A percentile compares a stretch with the other conserved stretches of the same genome.
Conservation (phyloP, 805 yeast species). For the Spathaspora girioi region DNA sequence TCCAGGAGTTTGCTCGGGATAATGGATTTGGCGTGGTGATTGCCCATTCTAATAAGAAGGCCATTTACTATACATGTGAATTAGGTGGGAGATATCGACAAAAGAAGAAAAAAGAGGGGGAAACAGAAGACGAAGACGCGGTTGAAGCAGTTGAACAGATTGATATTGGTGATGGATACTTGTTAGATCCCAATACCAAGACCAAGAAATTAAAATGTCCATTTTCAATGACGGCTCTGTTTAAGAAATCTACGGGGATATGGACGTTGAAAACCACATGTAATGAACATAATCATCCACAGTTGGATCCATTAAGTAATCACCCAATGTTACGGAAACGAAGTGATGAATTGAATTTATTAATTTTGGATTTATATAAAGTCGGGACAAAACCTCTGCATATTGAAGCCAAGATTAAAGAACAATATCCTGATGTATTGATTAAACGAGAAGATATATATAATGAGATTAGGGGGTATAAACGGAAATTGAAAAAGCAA, state of each 20-base stretch:
- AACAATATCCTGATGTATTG: slow-evolving; percentile 49
- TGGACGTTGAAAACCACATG: slow-evolving; percentile 54
- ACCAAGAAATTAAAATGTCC: slow-evolving; percentile 56
- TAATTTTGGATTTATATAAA: slow-evolving; percentile 49
- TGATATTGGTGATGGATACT: slow-evolving; percentile 29
- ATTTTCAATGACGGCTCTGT: slow-evolving; percentile 56
- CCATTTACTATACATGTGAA: slow-evolving; percentile 58
- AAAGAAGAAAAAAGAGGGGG: slow-evolving; percentile 33
- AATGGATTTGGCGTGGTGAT: slow-evolving; percentile 59
- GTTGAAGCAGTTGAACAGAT: slow-evolving; percentile 13
- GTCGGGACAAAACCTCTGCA: slow-evolving; percentile 54
- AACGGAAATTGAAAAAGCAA: slow-evolving; percentile 46
- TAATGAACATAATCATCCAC: slow-evolving; percentile 58
- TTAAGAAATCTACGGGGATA: slow-evolving; percentile 43
- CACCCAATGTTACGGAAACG: slow-evolving; percentile 58
- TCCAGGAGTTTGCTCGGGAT: slow-evolving; percentile 52
- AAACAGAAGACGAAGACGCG: slow-evolving; percentile 10
- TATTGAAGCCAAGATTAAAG: slow-evolving; percentile 49
- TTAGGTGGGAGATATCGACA: slow-evolving; percentile 55
- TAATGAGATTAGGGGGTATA: slow-evolving; percentile 54
- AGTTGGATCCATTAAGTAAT: slow-evolving; percentile 50
- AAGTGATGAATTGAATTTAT: slow-evolving; percentile 47
- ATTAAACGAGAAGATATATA: slow-evolving; percentile 57
- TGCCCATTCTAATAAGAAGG: slow-evolving; percentile 56
- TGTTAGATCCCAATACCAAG: slow-evolving; percentile 38